These are phyloP conservation scores for Lentinula lateritia DNA, from an alignment of 768 basidiomycete genomes.

Conservation along the genomic window DNA sequence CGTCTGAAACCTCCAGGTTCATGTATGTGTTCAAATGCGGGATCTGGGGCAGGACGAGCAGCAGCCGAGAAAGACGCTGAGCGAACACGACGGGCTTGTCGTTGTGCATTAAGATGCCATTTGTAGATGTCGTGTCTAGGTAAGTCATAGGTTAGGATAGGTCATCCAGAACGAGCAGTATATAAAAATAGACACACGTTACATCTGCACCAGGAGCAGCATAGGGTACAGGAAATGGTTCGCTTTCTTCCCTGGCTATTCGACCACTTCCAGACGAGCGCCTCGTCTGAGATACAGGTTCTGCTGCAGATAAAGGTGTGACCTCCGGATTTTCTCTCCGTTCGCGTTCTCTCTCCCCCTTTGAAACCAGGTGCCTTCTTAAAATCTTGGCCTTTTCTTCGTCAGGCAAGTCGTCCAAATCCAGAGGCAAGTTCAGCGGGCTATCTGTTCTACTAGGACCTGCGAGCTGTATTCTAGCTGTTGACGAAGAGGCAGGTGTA, in stretches of 20 bases:
- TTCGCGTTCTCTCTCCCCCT: slow-evolving; percentile 39
- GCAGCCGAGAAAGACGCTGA: slow-evolving; percentile 66
- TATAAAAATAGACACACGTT: slow-evolving; percentile 57
- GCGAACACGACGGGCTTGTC: slow-evolving; percentile 55
- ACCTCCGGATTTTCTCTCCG: neutral
- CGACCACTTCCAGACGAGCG: slow-evolving; percentile 14
- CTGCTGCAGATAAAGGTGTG: neutral
- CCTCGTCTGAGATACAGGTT: slow-evolving; percentile 12
- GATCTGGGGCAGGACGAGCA: slow-evolving; percentile 47
- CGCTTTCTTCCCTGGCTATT: slow-evolving; percentile 43
- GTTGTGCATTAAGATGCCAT: slow-evolving; percentile 77
- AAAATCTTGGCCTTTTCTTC: slow-evolving; percentile 84
- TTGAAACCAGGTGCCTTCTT: slow-evolving; percentile 73
- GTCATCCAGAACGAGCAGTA: neutral
- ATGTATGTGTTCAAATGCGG: slow-evolving; percentile 88
- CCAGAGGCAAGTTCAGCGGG: slow-evolving; percentile 21
- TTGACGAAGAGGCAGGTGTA: slow-evolving; percentile 17
- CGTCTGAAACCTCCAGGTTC: slow-evolving; percentile 94
- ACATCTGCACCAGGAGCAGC: slow-evolving; percentile 85
- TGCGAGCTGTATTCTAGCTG: slow-evolving; percentile 24
- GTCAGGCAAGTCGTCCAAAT: slow-evolving; percentile 61
- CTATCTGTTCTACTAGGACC: slow-evolving; percentile 27
- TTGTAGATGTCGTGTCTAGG: slow-evolving; percentile 90
- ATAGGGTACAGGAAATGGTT: slow-evolving; percentile 85
- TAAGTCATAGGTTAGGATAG: no score